Conservation (phyloP, 23 red algal genomes). For the Chondrus crispus region DNA sequence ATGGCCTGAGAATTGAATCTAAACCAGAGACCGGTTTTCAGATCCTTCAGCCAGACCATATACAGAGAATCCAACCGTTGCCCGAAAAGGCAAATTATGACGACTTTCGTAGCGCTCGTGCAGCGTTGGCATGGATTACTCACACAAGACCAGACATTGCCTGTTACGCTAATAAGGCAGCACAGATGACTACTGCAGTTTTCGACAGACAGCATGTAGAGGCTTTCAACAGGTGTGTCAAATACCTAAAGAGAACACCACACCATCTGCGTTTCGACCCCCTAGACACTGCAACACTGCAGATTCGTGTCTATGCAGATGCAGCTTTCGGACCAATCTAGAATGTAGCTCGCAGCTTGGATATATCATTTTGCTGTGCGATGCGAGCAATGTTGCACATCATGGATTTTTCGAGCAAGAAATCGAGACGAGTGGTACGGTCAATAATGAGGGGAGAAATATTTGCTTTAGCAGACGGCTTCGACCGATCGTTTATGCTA, state of each 20-base stretch:
- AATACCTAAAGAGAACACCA: neutral
- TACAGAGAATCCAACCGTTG: neutral
- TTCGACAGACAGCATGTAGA: neutral
- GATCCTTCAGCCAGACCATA: neutral
- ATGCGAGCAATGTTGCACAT: neutral
- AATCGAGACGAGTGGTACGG: neutral
- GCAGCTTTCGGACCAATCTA: neutral
- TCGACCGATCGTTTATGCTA: neutral
- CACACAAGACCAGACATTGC: neutral
- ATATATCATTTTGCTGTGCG: neutral
- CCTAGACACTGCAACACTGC: neutral
- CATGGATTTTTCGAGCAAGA: conserved; percentile 1
- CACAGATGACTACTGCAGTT: neutral
- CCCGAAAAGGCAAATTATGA: neutral
- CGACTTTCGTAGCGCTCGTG: neutral
- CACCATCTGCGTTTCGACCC: neutral
- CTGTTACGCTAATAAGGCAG: neutral
- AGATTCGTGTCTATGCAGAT: neutral
- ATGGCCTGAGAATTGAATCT: neutral
- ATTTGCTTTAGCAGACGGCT: neutral
- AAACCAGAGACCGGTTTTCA: neutral
- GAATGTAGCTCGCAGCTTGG: neutral
- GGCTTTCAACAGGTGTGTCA: neutral
- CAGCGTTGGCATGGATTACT: neutral
- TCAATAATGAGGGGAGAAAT: neutral